Conservation (phyloP, 495 filamentous ascomycete species). For the Choiromyces venosus region DNA sequence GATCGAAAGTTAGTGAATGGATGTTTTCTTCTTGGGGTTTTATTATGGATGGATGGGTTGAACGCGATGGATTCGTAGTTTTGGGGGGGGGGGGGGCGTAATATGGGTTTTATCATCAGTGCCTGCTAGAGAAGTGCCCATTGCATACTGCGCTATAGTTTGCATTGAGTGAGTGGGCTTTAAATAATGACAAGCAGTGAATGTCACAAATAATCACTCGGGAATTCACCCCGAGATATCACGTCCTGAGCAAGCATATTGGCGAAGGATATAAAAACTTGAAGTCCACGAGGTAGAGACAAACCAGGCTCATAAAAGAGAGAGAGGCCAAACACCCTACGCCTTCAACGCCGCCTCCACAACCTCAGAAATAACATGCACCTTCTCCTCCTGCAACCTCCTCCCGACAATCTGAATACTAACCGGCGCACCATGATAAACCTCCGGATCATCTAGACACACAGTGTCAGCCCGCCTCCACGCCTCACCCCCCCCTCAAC, state of each 20-base stretch:
- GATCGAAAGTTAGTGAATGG: no score
- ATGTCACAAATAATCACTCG: neutral
- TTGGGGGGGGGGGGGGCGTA: no score
- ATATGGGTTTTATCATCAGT: no score
- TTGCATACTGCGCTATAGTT: neutral
- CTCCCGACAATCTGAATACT: neutral
- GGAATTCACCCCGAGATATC: neutral
- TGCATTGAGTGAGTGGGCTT: neutral
- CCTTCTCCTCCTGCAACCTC: neutral
- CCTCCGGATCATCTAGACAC: neutral
- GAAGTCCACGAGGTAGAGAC: neutral
- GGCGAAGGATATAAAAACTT: neutral
- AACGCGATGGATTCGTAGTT: no score
- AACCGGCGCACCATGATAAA: neutral
- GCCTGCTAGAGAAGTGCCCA: no score
- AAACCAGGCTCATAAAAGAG: neutral
- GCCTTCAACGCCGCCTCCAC: neutral
- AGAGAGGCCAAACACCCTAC: neutral
- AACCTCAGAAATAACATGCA: neutral
- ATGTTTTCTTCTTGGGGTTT: no score
- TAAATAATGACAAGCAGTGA: neutral
- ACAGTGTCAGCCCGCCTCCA: neutral
- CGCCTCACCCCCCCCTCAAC: neutral
- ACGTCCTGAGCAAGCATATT: neutral
- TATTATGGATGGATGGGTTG: no score